Evolutionary conservation across 257 asterid genomes (phyloP).

Genomic region (Petunia secreta): DNA sequence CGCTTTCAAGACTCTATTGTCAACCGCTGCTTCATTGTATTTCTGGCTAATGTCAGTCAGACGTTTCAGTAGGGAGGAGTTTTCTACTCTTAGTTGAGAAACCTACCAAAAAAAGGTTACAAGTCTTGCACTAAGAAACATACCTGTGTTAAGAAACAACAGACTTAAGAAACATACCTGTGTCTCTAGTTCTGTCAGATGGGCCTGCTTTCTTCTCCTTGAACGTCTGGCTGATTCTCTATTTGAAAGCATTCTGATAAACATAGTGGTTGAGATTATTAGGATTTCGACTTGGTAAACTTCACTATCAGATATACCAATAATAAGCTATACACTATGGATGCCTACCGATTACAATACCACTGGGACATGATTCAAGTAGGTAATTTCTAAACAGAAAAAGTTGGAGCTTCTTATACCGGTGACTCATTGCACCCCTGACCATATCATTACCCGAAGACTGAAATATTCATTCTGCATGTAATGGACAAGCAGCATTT

Average conservation of each 20-base stretch:
- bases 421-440: slow-evolving; percentile 17
- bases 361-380: slow-evolving; percentile 6
- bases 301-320: background rate
- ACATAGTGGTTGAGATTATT: background rate
- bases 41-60: slow-evolving; percentile 79
- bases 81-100: slow-evolving; percentile 75
- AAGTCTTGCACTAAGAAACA: background rate
- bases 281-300: background rate
- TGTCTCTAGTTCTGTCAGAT: slow-evolving; percentile 92
- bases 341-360: background rate
- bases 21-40: slow-evolving; percentile 92
- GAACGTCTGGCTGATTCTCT: slow-evolving; percentile 99
- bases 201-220: slow-evolving; percentile 95
- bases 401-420: slow-evolving; percentile 4
- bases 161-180: slow-evolving; percentile 49
- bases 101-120: slow-evolving; percentile 54
- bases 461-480: slow-evolving; percentile 5
- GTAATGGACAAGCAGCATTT: slow-evolving; percentile 18
- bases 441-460: slow-evolving; percentile 1
- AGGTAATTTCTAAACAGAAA: slow-evolving; percentile 16
- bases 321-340: background rate
- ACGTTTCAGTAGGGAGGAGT: slow-evolving; percentile 76
- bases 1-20: slow-evolving; percentile 93
- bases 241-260: slow-evolving; percentile 93
- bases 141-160: background rate